phyloP scores from a whole-genome alignment of 2,329 filamentous ascomycete species.

The Talaromyces sp. region DNA sequence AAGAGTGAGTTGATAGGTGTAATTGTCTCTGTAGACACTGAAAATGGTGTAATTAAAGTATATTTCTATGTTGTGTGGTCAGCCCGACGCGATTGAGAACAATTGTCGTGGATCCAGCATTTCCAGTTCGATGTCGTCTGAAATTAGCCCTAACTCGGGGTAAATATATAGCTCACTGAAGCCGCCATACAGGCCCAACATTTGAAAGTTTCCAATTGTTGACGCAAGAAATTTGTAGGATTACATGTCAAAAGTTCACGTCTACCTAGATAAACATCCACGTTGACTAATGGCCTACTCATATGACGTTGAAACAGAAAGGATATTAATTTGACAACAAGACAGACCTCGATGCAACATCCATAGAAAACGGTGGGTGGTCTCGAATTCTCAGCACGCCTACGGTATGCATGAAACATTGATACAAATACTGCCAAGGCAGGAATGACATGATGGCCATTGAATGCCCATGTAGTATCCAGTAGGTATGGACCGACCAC shows the following conservation, averaged over 20 bases:
- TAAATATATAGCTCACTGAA: not conserved
- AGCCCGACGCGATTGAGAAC: not conserved
- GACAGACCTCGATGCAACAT: not conserved
- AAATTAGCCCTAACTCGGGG: not conserved
- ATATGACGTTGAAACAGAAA: too few species aligned
- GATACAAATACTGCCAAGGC: not conserved
- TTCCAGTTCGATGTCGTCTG: not conserved
- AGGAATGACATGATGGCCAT: not conserved
- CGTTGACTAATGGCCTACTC: too few species aligned
- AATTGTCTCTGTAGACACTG: too few species aligned
- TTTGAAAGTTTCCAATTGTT: too few species aligned
- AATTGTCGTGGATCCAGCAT: not conserved
- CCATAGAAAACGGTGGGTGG: not conserved
- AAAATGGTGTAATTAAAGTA: not conserved
- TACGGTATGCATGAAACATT: not conserved
- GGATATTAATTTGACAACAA: too few species aligned
- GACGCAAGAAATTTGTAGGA: too few species aligned
- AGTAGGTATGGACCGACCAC: not conserved
- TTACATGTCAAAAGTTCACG: too few species aligned
- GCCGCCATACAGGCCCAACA: not conserved
- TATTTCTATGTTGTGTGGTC: not conserved
- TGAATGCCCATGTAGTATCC: not conserved
- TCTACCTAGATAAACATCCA: too few species aligned
- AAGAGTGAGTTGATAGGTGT: not conserved
- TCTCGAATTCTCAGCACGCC: not conserved